These are phyloP conservation scores for Cryphonectria parasitica DNA, from an alignment of 2,329 filamentous ascomycete species.

Conservation along the genomic window DNA sequence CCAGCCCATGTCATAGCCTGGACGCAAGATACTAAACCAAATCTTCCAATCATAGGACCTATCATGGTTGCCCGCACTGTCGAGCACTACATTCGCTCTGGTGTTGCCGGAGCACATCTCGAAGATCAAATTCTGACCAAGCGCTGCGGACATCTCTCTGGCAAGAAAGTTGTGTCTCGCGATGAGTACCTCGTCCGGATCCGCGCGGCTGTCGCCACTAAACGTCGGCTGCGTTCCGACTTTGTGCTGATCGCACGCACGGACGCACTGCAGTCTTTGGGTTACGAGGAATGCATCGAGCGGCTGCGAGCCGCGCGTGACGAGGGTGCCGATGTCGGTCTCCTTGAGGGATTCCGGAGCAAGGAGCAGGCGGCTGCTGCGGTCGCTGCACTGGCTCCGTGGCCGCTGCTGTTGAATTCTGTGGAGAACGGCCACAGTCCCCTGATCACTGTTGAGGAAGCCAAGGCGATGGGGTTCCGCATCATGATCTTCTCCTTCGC, in stretches of 20 bases:
- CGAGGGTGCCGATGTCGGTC: conserved; percentile 56
- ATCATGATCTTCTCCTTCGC: conserved; percentile 62
- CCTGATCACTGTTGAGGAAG: conserved; percentile 54
- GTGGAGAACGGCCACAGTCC: conserved; percentile 61
- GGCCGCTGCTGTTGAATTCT: conserved; percentile 59
- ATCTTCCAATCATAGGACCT: conserved; percentile 35
- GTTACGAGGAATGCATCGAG: conserved; percentile 54
- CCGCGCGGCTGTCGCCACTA: conserved; percentile 38
- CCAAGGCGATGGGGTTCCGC: conserved; percentile 58
- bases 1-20: not conserved
- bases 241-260: conserved; percentile 63
- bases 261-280: conserved; percentile 55
- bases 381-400: conserved; percentile 51
- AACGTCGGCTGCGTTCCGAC: conserved; percentile 45
- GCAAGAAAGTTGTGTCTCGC: conserved; percentile 41
- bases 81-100: conserved; percentile 56
- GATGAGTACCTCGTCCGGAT: conserved; percentile 38
- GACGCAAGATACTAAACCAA: not conserved
- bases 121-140: conserved; percentile 44
- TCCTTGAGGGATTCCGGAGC: conserved; percentile 54
- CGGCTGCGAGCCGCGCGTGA: conserved; percentile 50
- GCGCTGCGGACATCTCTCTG: conserved; percentile 44
- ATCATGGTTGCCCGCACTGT: conserved; percentile 47
- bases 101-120: conserved; percentile 47
- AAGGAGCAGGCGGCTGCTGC: conserved; percentile 43